Base-by-base conservation (phyloP, 495 filamentous ascomycete genomes). In the Penicillium silybi region DNA sequence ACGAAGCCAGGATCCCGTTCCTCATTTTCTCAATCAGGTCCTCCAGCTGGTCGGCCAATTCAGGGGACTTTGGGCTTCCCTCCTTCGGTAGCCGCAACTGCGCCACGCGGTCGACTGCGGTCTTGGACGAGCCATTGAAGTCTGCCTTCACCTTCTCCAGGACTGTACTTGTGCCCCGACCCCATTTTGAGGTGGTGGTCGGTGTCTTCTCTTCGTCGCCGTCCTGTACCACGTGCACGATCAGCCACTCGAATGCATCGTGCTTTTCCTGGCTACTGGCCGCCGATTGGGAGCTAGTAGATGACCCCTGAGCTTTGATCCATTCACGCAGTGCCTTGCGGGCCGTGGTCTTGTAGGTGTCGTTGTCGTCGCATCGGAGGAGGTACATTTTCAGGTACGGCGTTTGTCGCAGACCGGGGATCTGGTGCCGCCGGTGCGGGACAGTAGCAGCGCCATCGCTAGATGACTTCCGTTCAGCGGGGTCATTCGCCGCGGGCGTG, bases 231-330 rank as follows among this genome's bases (percentile, higher is more conserved):
- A 98, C 85, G 65, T 97, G 93, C 10, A 98, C 59, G 48, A 98
- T 90, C 16, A 98, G 76, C 92, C 92, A 98, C 63, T 98, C 95
- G 62, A 88, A 96, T 4, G 95, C 95, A 73, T 97, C 95, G 65
- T 98, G 93, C 32, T 86, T 80, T 76, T 96, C 82, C 58, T 85
- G 85, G 27, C 79, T 76, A 15, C 67, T 70, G 7, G 74, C 64
- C 11, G 57, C 46, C 5, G 57, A 19, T 22, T 66, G 63, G 2
- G 75, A 60, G 16, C 64, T 63, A 38, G 62, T 72, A 34, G 72
- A 71, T 19, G 75, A 71, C 0, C 88, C 85, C 54, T 95, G 82
- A 7, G 79, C 71, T 63, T 90, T 90, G 53, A 98, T 83, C 93
- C 93, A 98, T 50, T 97, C 93, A 40, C 90, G 80, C 32, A 97